Conservation (phyloP, 1,284 basidiomycete species). For the Rhodotorula sp. region DNA sequence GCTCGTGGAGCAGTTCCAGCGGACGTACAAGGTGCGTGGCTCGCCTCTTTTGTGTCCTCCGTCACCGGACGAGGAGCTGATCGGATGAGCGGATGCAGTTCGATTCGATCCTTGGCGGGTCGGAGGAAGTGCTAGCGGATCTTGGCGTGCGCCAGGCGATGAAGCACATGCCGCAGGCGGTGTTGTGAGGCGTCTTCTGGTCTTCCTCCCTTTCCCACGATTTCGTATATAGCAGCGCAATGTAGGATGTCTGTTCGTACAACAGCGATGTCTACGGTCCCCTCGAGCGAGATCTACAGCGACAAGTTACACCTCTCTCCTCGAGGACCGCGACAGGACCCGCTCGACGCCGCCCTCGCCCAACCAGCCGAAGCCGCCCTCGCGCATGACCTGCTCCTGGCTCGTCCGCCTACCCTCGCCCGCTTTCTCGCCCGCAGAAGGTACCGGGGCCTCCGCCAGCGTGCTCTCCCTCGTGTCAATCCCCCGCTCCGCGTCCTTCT, state of each 20-base stretch:
- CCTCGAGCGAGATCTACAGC: background rate
- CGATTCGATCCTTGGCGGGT: slow-evolving; percentile 38
- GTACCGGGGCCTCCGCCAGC: background rate
- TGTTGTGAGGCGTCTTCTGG: slow-evolving; percentile 16
- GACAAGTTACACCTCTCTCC: too few species aligned
- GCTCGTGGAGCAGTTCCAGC: slow-evolving; percentile 10
- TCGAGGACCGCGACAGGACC: background rate
- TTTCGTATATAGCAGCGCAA: too few species aligned
- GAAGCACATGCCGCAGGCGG: slow-evolving; percentile 40
- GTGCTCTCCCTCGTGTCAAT: background rate
- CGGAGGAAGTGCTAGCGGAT: slow-evolving; percentile 39
- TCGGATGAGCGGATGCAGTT: slow-evolving; percentile 13
- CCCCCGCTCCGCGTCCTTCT: background rate
- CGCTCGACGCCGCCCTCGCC: background rate
- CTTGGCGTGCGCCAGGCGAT: slow-evolving; percentile 41
- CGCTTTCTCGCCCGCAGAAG: background rate
- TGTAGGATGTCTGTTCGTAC: too few species aligned
- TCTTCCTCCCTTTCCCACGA: background rate
- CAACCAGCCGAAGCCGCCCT: slow-evolving; percentile 8
- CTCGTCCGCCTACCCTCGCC: background rate
- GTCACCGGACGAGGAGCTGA: background rate
- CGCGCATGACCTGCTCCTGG: background rate
- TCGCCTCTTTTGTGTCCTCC: background rate
- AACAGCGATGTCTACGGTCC: background rate
- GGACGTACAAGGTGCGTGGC: slow-evolving; percentile 3